Base-by-base conservation (phyloP, 345 rosid genomes). In the Salix suchowensis region DNA sequence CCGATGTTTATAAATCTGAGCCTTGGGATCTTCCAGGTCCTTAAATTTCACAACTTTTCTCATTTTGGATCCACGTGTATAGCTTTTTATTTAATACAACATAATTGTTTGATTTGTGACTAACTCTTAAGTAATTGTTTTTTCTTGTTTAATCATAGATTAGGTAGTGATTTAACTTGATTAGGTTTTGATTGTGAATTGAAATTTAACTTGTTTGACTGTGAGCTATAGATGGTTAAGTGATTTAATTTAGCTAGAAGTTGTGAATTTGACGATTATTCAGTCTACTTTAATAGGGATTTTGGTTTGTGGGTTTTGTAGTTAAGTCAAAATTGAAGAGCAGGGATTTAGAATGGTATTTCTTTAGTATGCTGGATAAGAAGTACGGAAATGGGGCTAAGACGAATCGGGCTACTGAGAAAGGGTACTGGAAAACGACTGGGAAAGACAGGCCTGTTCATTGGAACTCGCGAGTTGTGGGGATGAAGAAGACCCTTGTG, bases 401-500 rank as follows among this genome's bases (percentile, higher is more conserved):
- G 86, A 93, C 98, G 36, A 96, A 96, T 71, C 87, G 98, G 73
- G 98, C 98, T 13, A 95, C 98, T 0, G 98, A 91, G 82, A 89
- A 81, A 55, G 98, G 98, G 1, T 95, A 95, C 77, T 95, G 98
- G 98, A 95, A 95, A 85, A 93, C 98, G 1, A 95, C 98, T 3
- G 98, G 98, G 73, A 95, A 95, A 79, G 98, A 93, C 76, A 83
- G 98, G 7, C 82, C 90, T 65, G 80, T 95, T 75, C 81, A 68
- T 46, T 75, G 86, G 67, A 72, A 83, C 16, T 76, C 89, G 2
- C 81, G 79, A 11, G 78, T 78, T 10, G 93, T 91, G 26, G 98
- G 98, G 79, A 95, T 95, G 98, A 95, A 93, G 87, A 96, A 96
- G 86, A 96, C 99, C 55, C 94, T 96, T 76, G 99, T 96, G 74